phyloP scores from a whole-genome alignment of 1,284 basidiomycete genomes.

The Volvariella volvacea region DNA sequence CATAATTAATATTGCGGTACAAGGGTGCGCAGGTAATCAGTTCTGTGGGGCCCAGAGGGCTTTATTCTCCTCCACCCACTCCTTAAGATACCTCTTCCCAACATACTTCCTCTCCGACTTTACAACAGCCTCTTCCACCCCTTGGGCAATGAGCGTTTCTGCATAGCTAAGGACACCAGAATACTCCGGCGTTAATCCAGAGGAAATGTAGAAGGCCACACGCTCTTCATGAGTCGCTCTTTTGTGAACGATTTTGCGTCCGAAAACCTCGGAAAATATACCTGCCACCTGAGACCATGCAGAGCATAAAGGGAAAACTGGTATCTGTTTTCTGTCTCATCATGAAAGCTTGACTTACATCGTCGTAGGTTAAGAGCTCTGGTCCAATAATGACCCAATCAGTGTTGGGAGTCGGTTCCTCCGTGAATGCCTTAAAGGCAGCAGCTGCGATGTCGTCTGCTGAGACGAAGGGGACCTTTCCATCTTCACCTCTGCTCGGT shows the following conservation, averaged over 20 bases:
- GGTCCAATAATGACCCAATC: neutral
- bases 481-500: constrained; percentile 14
- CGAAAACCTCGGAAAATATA: neutral
- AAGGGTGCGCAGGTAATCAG: no score
- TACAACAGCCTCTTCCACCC: neutral
- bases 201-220: neutral
- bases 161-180: neutral
- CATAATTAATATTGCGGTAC: no score
- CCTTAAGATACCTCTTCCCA: neutral
- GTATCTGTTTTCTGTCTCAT: no score
- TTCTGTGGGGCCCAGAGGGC: neutral
- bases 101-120: neutral
- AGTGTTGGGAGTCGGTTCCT: neutral
- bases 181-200: neutral
- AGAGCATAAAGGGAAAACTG: no score
- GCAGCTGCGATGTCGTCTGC: constrained; percentile 20
- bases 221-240: neutral
- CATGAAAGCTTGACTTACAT: neutral
- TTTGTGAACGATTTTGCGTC: neutral
- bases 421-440: constrained; percentile 7
- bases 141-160: neutral
- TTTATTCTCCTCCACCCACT: neutral
- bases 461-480: constrained; percentile 18
- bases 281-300: neutral
- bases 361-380: neutral